Base-by-base conservation (phyloP, 75 land plant genomes). In the Selaginella tamariscina region DNA sequence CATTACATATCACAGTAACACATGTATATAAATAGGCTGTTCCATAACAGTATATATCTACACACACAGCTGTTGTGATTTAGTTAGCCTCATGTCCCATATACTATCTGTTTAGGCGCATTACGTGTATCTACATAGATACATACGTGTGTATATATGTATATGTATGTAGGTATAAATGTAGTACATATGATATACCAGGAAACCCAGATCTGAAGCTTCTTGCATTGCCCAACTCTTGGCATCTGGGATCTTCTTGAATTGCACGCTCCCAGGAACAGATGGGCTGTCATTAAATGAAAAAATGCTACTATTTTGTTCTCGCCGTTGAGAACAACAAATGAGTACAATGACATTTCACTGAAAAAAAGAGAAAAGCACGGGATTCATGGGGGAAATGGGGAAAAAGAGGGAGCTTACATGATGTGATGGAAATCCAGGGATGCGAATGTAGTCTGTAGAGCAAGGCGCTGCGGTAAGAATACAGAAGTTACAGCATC, bases 221-320 rank as follows among this genome's bases (percentile, higher is more conserved):
- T 67, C 65, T 33, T 73, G 27, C 11, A 31, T 56, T 1, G 75
- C 75, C 75, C 75, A 73, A 21, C 33, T 64, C 27, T 30, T 56
- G 2, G 71, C 63, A 15, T 32, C 64, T 1, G 32, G 31, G 0
- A 22, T 30, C 28, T 44, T 32, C 44, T 33, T 68, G 23, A 32
- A 28, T 30, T 15, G 31, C 20, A 70, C 66, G 11, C 23, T 56
- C n/a, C 68, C 56, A 0, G 75, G 75, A 27, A 73, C 56, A 2
- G 54, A 67, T 18, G 75, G 75, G 2, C 22, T 21, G 56, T 73
- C 75, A 32, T 68, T 55, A 49, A 73, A 57, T 20, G 75, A 56
- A 24, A 68, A 30, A 73, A 73, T 0, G 75, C 75, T 22, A 73
- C 27, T 26, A 73, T 15, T 31, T 73, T 56, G 26, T 59, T 30